Evolutionary conservation across 352 stramenopile species (phyloP).

Genomic region (Phytophthora meadii): DNA sequence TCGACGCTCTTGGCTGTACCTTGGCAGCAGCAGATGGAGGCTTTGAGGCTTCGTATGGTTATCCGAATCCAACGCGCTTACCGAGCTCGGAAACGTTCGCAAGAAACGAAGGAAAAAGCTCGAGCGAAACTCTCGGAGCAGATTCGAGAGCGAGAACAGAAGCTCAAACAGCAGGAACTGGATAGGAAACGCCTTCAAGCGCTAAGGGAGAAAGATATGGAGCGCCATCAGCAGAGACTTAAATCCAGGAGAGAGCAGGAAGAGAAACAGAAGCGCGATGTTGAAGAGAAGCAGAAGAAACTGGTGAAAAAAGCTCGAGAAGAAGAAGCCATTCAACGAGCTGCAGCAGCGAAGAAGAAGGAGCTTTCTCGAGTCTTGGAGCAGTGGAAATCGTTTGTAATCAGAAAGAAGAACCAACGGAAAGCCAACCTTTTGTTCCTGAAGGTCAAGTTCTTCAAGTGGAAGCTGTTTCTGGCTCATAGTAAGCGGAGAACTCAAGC

Average conservation of each 20-base stretch:
- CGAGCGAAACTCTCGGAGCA: conserved; percentile 56
- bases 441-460: conserved; percentile 68
- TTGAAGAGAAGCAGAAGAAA: conserved; percentile 54
- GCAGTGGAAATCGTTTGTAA: conserved; percentile 49
- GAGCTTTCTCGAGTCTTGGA: conserved; percentile 30
- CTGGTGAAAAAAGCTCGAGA: conserved; percentile 56
- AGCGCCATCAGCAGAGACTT: conserved; percentile 67
- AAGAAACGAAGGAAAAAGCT: conserved; percentile 55
- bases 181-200: conserved; percentile 67
- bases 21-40: conserved; percentile 80
- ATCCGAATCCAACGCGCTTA: conserved; percentile 80
- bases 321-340: conserved; percentile 56
- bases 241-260: conserved; percentile 59
- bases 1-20: conserved; percentile 55
- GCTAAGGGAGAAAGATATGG: conserved; percentile 58
- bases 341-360: conserved; percentile 32
- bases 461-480: conserved; percentile 47
- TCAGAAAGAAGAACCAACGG: conserved; percentile 42
- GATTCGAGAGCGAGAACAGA: conserved; percentile 57
- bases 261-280: conserved; percentile 38
- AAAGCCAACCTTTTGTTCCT: conserved; percentile 69
- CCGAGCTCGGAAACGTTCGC: conserved; percentile 46
- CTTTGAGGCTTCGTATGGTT: conserved; percentile 68
- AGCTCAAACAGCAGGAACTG: conserved; percentile 56
- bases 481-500: conserved; percentile 38